These are phyloP conservation scores for Apiotrichum mycotoxinovorans DNA, from an alignment of 1,284 basidiomycete genomes.

Conservation along the genomic window DNA sequence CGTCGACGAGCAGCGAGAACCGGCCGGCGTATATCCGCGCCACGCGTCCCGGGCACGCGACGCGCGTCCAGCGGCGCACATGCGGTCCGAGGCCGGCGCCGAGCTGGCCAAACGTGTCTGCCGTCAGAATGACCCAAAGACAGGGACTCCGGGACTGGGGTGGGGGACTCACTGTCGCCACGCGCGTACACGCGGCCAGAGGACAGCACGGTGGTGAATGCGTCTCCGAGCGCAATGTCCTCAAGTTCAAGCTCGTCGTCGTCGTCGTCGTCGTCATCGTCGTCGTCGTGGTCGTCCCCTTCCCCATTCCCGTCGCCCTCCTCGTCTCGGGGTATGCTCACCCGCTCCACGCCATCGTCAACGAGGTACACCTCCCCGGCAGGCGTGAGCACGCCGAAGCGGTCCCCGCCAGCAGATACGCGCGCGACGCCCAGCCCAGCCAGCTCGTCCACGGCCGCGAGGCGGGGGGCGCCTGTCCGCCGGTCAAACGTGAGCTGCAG, in stretches of 20 bases:
- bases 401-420: conserved; percentile 24
- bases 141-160: no score
- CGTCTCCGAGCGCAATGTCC: conserved; percentile 30
- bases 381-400: conserved; percentile 26
- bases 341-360: conserved; percentile 7
- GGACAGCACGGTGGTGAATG: conserved; percentile 33
- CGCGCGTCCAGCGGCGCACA: background rate
- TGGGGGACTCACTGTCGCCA: conserved; percentile 35
- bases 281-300: conserved; percentile 15
- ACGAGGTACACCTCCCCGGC: conserved; percentile 33
- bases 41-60: background rate
- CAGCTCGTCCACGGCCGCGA: conserved; percentile 24
- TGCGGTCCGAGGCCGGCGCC: background rate
- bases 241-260: background rate
- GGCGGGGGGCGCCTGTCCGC: background rate
- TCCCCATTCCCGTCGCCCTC: conserved; percentile 4
- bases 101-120: conserved; percentile 38
- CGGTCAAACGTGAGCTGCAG: conserved; percentile 21
- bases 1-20: background rate
- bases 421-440: conserved; percentile 28
- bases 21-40: background rate
- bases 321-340: background rate
- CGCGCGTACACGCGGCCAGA: conserved; percentile 24
- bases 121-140: conserved; percentile 9
- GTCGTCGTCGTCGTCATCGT: background rate